phyloP scores from a whole-genome alignment of 2,329 filamentous ascomycete genomes.

The Coniochaeta ligniaria region DNA sequence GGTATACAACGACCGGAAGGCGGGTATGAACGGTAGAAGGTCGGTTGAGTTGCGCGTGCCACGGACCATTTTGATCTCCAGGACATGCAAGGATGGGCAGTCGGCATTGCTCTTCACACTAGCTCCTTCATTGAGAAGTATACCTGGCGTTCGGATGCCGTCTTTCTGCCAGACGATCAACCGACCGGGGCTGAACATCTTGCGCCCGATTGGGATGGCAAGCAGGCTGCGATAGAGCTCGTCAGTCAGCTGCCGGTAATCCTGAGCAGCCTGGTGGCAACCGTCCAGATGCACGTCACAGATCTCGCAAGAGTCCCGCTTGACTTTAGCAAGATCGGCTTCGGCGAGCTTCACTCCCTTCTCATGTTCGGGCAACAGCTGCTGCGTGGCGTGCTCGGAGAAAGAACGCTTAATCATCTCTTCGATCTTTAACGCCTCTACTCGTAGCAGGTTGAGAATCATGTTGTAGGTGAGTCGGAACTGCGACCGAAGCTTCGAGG shows the following conservation, averaged over 20 bases:
- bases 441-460: slow-evolving; percentile 91
- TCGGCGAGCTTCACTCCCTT: slow-evolving; percentile 90
- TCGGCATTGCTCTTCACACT: slow-evolving; percentile 49
- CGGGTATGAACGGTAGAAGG: slow-evolving; percentile 72
- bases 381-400: slow-evolving; percentile 95
- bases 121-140: slow-evolving; percentile 70
- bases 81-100: slow-evolving; percentile 65
- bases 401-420: slow-evolving; percentile 99
- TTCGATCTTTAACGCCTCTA: slow-evolving; percentile 96
- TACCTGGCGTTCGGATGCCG: slow-evolving; percentile 73
- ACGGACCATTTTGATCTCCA: slow-evolving; percentile 66
- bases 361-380: slow-evolving; percentile 88
- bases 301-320: slow-evolving; percentile 72
- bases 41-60: slow-evolving; percentile 73
- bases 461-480: slow-evolving; percentile 99
- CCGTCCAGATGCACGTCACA: slow-evolving; percentile 75
- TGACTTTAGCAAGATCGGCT: slow-evolving; percentile 83
- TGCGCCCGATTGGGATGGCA: slow-evolving; percentile 72
- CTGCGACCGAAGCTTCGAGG: slow-evolving; percentile 90
- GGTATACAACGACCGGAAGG: slow-evolving; percentile 61
- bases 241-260: slow-evolving; percentile 70
- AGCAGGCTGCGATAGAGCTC: slow-evolving; percentile 74
- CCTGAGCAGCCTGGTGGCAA: slow-evolving; percentile 76
- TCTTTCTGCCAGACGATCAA: slow-evolving; percentile 82
- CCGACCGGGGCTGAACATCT: slow-evolving; percentile 68